Conservation (phyloP, 495 filamentous ascomycete species). For the Aspergillus haitiensis region DNA sequence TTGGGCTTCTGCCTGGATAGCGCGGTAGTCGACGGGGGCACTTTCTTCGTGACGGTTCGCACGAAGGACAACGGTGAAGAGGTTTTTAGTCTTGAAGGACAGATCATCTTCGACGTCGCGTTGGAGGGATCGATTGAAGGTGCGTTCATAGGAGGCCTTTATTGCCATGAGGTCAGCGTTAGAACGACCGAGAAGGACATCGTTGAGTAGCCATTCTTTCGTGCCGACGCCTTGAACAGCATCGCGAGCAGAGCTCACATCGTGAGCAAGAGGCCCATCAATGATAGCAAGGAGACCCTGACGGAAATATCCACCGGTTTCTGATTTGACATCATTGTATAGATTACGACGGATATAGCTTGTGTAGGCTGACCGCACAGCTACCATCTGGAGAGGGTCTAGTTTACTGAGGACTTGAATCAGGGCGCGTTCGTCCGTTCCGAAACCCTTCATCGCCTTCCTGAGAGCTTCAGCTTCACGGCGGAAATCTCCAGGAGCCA, state of each 20-base stretch:
- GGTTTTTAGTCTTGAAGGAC: slow-evolving; percentile 76
- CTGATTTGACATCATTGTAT: slow-evolving; percentile 70
- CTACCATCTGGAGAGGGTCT: slow-evolving; percentile 70
- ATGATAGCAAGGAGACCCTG: slow-evolving; percentile 67
- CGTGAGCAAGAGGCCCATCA: slow-evolving; percentile 73
- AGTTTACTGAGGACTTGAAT: slow-evolving; percentile 64
- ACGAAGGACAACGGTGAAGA: slow-evolving; percentile 76
- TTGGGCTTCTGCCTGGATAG: slow-evolving; percentile 69
- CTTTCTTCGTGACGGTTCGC: slow-evolving; percentile 73
- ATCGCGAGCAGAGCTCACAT: slow-evolving; percentile 62
- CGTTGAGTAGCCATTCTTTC: slow-evolving; percentile 81
- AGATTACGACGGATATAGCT: slow-evolving; percentile 63
- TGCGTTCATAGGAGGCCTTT: slow-evolving; percentile 69
- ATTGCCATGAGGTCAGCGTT: slow-evolving; percentile 86
- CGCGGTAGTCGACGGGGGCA: slow-evolving; percentile 63
- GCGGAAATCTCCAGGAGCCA: slow-evolving; percentile 63
- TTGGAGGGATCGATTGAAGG: slow-evolving; percentile 61
- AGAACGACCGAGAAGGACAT: slow-evolving; percentile 75
- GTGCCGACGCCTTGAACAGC: slow-evolving; percentile 80
- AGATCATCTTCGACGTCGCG: slow-evolving; percentile 72
- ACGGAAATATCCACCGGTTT: slow-evolving; percentile 72
- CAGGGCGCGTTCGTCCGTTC: slow-evolving; percentile 77
- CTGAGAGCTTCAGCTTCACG: slow-evolving; percentile 68
- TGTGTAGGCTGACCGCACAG: slow-evolving; percentile 65
- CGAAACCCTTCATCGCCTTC: slow-evolving; percentile 88